These are phyloP conservation scores for Calycina herbarum DNA, from an alignment of 2,329 filamentous ascomycete genomes.

Conservation along the genomic window DNA sequence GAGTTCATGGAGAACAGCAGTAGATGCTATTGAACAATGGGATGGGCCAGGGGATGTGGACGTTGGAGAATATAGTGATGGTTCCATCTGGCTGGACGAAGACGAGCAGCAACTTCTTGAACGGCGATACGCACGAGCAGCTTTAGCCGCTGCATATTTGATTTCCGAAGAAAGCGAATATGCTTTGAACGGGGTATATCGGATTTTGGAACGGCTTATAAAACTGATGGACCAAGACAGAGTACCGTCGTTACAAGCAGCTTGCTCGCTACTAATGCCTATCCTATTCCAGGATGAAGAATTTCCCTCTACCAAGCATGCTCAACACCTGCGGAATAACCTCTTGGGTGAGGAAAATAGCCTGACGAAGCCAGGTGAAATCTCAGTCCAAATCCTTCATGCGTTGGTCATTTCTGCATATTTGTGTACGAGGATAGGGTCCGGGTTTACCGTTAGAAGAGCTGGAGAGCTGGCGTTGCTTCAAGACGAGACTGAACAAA, in stretches of 20 bases:
- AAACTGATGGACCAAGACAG: conserved; percentile 60
- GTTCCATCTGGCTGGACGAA: conserved; percentile 57
- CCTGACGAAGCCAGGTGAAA: conserved; percentile 60
- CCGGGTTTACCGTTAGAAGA: conserved; percentile 50
- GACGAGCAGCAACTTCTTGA: conserved; percentile 60
- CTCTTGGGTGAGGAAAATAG: conserved; percentile 61
- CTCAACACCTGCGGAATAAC: conserved; percentile 49
- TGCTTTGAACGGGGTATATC: conserved; percentile 60
- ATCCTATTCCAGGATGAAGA: conserved; percentile 37
- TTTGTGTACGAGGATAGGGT: conserved; percentile 53
- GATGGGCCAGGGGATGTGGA: conserved; percentile 71
- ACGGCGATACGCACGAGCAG: conserved; percentile 64
- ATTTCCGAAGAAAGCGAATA: conserved; percentile 59
- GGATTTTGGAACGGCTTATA: conserved; percentile 59
- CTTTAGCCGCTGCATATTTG: conserved; percentile 67
- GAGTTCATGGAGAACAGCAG: conserved; percentile 61
- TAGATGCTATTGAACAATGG: conserved; percentile 68
- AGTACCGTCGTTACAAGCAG: conserved; percentile 51
- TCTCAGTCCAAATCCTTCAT: conserved; percentile 60
- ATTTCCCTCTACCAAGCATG: conserved; percentile 44
- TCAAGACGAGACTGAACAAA: conserved; percentile 64
- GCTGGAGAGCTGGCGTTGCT: conserved; percentile 65
- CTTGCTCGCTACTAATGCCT: conserved; percentile 48
- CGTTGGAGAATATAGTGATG: conserved; percentile 57
- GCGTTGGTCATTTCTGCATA: conserved; percentile 63